A percentile compares a stretch with the other conserved stretches of the same genome.
These are phyloP conservation scores for Rhodotorula mucilaginosa DNA, from an alignment of 1,284 basidiomycete genomes.

Conservation along the genomic window DNA sequence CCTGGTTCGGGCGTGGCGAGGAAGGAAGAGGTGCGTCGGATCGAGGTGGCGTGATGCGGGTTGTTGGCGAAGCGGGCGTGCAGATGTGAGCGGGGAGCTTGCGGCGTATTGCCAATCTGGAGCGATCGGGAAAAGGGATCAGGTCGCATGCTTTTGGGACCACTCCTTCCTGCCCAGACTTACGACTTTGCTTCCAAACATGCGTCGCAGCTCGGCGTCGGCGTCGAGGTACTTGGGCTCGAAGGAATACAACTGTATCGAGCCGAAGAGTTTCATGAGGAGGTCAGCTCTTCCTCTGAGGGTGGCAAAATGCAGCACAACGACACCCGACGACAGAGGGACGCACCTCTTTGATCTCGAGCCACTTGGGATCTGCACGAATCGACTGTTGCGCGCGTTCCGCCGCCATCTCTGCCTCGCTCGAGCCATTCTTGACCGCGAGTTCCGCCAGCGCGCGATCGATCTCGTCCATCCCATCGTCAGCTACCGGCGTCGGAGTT, in stretches of 20 bases:
- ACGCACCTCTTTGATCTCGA: slow-evolving; percentile 25
- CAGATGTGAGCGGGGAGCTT: slow-evolving; percentile 39
- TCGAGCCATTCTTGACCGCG: slow-evolving; percentile 61
- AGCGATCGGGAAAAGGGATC: background rate
- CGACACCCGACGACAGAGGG: background rate
- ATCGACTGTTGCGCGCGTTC: slow-evolving; percentile 3
- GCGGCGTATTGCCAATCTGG: slow-evolving; percentile 13
- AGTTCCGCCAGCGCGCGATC: slow-evolving; percentile 79
- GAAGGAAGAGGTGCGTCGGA: slow-evolving; percentile 42
- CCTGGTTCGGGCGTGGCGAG: slow-evolving; percentile 47
- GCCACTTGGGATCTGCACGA: slow-evolving; percentile 28
- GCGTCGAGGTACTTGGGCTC: slow-evolving; percentile 75
- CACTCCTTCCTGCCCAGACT: slow-evolving; percentile 51
- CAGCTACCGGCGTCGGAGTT: background rate
- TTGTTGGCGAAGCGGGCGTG: slow-evolving; percentile 43
- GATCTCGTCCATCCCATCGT: slow-evolving; percentile 64
- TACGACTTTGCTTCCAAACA: slow-evolving; percentile 87
- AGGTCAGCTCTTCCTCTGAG: background rate
- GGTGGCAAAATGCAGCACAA: background rate
- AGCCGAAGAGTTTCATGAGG: no score
- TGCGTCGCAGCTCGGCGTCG: slow-evolving; percentile 81
- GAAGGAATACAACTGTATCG: slow-evolving; percentile 52
- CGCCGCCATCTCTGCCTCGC: background rate
- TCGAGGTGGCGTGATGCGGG: slow-evolving; percentile 42
- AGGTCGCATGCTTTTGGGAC: no score